These are phyloP conservation scores for Cenchrus fungigraminus DNA, from an alignment of 176 grass and related monocot species.

Conservation along the genomic window DNA sequence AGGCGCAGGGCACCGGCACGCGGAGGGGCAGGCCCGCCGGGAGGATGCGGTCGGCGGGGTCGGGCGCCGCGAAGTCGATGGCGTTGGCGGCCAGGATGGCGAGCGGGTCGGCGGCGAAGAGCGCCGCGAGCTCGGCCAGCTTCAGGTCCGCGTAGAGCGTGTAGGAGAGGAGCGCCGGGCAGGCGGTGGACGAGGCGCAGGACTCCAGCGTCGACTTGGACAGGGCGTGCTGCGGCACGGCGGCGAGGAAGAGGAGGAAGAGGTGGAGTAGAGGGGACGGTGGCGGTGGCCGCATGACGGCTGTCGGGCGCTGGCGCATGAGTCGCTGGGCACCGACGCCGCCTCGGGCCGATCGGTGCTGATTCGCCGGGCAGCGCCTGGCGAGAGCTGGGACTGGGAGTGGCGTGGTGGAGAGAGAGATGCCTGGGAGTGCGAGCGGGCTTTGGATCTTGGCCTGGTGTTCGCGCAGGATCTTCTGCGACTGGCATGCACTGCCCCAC, in stretches of 20 bases:
- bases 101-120: conserved; percentile 73
- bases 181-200: conserved; percentile 67
- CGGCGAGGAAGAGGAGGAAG: conserved; percentile 17
- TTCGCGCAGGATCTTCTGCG: conserved; percentile 12
- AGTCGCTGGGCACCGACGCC: background rate
- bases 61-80: conserved; percentile 61
- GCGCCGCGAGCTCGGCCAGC: conserved; percentile 74
- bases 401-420: background rate
- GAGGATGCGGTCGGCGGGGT: conserved; percentile 71
- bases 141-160: conserved; percentile 87
- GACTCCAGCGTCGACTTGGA: conserved; percentile 80
- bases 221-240: background rate
- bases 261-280: conserved; percentile 24
- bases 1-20: conserved; percentile 80
- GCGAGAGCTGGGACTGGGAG: background rate
- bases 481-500: background rate
- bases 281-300: conserved; percentile 22
- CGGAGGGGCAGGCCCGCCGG: conserved; percentile 68
- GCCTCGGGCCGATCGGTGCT: background rate
- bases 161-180: conserved; percentile 83
- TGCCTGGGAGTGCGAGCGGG: conserved; percentile 11
- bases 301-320: conserved; percentile 26
- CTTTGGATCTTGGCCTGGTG: conserved; percentile 34
- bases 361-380: background rate
- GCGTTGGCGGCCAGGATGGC: conserved; percentile 83